Base-by-base conservation (phyloP, 495 filamentous ascomycete species). In the Terfezia claveryi region DNA sequence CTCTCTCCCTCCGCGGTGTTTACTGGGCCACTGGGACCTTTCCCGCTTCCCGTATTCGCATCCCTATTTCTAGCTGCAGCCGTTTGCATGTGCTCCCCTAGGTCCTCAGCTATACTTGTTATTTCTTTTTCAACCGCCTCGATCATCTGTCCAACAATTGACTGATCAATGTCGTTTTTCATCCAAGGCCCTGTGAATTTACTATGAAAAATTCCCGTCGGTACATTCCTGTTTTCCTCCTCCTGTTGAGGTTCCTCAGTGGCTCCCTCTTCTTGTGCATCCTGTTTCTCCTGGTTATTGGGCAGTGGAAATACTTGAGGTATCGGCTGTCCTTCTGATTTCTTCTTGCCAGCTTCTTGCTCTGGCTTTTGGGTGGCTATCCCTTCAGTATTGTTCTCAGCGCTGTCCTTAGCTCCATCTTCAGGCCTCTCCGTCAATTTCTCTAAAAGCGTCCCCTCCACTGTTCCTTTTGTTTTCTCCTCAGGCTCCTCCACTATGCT, bases 51-150 rank as follows among this genome's bases (percentile, higher is more conserved):
- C 27, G 27, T 5, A 7, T 4, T 4, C 27, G 27, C 27, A 32
- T 32, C 27, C 1, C 27, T 2, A 32, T 32, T 7, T 7, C 27
- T 32, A 32, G 27, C 7, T 32, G 27, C 7, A 32, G 27, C 27
- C 27, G 0, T 32, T 32, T 32, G 41, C 1, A 64, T 61, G 38
- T 62, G 53, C 4, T 37, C 55, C n/a, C 54, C 56, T 14, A 59
- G 53, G 36, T 56, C 62, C 10, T 49, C 55, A 12, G 38, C 37
- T 32, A 65, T 41, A 9, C 44, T 56, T 12, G 59, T 37, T 16
- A 64, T 51, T 32, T 61, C 62, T 14, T 51, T 57, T 49, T 59
- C 62, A 4, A 41, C 59, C 36, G 61, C 57, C 38, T 62, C 62
- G 10, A 55, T 54, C 6, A 55, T 56, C 17, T 54, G 59, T 10